Base-by-base conservation (phyloP, 805 yeast genomes). In the Pichia nakasei region DNA sequence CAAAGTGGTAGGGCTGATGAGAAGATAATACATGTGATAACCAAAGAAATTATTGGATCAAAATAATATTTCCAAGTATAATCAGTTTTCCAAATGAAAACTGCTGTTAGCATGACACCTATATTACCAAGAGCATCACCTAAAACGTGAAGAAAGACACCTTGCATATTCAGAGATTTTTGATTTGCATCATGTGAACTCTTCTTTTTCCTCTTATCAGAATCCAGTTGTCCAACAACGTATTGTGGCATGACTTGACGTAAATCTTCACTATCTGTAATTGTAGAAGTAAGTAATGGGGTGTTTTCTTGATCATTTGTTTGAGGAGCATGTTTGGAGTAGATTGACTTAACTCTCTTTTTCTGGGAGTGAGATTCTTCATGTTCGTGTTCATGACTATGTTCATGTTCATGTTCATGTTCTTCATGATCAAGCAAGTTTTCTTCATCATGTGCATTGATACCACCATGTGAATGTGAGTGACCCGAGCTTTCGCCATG, bases 81-180 rank as follows among this genome's bases (percentile, higher is more conserved):
- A 53, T 87, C 82, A 0, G 97, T 87, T 61, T 84, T 81, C 97
- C 97, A 89, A 55, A 91, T 91, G 55, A 91, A 82, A 31, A 91
- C 50, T 3, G 97, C 98, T 2, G 96, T 81, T 4, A 73, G 61
- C 45, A 91, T 93, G 42, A 91, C 98, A 52, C 97, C 97, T 43
- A 91, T 67, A 59, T 91, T 91, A 50, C 98, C 97, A 45, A 91
- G 69, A 1, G 97, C 97, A 64, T 91, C 98, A 37, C 97, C 97
- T 53, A 93, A 50, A 12, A 93, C 98, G 59, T 91, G 98, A 57
- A 91, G 70, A 59, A 86, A 93, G 3, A 91, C 97, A 50, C 98
- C 98, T 56, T 86, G 89, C 97, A 91, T 91, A 64, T 93, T 91
- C 68, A 91, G 69, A n/a, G 96, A 85, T 58, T 75, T 78, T 27